Evolutionary conservation across 129 eudicot species (phyloP), one percentile per base, ranked within the genome.

Genomic region (Flaveria ramosissima): DNA sequence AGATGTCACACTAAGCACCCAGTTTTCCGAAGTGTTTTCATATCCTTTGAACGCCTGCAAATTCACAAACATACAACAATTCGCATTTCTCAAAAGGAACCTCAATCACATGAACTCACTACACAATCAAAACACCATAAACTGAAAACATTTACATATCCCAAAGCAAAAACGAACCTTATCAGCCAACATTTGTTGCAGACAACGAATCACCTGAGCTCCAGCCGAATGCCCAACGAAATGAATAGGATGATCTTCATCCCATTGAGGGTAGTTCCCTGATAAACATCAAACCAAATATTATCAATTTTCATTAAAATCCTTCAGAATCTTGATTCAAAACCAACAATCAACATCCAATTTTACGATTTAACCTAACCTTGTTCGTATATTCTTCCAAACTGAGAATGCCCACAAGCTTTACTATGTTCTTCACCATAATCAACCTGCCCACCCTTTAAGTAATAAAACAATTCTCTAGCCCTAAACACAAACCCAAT

Each of bases 141-240:
- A 52, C n/a, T 7, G 21, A 78, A 56, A 14, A 45, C 13, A 42
- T 41, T 42, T 32, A 20, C 14, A 3, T 72, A 21, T 51, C 24
- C 17, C 74, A 3, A 45, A 42, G 46, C 32, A 36, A 73, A 72
- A 63, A 84, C 76, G 20, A 60, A 91, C 99, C 94, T 94, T 89
- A 81, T 91, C 93, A 19, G 96, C 92, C 53, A 94, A 96, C 99
- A 94, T 94, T 80, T 94, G 97, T 74, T 94, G 97, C 84, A 94
- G 80, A 81, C 84, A 88, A 2, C 99, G 88, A 26, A 88, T 88
- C 64, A 94, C 97, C 51, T 94, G 97, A 1, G 94, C 97, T 41
- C 99, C 99, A 16, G 99, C 97, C 17, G 99, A 94, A 80, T 94
- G 99, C 73, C 99, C 99, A 50, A 94, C 99, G 76, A 91, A 94